Percentiles rank a stretch among this genome's conserved stretches.
These are phyloP conservation scores for Nitzschia palea DNA, from an alignment of 108 stramenopile genomes.

Conservation along the genomic window DNA sequence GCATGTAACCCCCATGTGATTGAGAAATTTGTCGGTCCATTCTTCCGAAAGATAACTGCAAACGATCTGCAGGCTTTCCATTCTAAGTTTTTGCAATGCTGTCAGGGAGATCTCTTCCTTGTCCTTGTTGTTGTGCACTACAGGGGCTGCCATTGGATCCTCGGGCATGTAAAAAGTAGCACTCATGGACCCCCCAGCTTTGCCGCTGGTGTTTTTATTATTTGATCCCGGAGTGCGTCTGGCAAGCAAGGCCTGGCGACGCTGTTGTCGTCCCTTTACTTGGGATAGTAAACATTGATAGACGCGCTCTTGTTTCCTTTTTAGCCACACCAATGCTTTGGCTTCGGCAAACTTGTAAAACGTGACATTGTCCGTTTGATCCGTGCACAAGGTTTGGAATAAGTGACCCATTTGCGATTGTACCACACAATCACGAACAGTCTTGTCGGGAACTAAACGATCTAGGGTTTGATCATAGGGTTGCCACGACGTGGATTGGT, in stretches of 20 bases:
- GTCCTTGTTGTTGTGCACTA: not conserved
- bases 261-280: constrained; percentile 8
- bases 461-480: constrained; percentile 63
- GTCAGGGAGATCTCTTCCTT: not conserved
- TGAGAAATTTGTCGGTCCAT: constrained; percentile 49
- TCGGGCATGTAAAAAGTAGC: constrained; percentile 23
- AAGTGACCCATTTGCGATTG: constrained; percentile 56
- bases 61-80: constrained; percentile 53
- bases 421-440: constrained; percentile 31
- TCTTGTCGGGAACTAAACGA: not conserved
- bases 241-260: not conserved
- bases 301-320: constrained; percentile 46
- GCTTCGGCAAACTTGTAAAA: constrained; percentile 51
- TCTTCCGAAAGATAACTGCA: constrained; percentile 54
- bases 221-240: not conserved
- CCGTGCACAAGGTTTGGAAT: constrained; percentile 37
- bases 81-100: not conserved
- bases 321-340: constrained; percentile 51
- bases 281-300: constrained; percentile 31
- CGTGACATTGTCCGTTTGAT: constrained; percentile 53
- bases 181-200: constrained; percentile 26
- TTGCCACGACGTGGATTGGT: constrained; percentile 43
- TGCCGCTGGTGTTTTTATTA: too few species aligned
- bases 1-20: not conserved
- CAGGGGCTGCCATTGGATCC: not conserved